Conservation (phyloP, 805 yeast genomes). For the Pichia nakasei region DNA sequence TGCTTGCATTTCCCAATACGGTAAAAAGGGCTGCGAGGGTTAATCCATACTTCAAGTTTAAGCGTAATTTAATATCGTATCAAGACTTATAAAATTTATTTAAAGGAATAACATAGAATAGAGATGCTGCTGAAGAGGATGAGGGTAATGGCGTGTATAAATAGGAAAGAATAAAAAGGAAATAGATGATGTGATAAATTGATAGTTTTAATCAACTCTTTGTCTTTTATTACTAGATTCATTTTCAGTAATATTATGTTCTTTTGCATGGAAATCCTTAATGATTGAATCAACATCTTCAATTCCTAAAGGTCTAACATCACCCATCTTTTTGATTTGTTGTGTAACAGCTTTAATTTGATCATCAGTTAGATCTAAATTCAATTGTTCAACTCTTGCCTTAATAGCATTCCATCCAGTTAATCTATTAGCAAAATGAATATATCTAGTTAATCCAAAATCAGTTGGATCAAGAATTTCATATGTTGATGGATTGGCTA, state of each 20-base stretch:
- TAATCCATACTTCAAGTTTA: too few species aligned
- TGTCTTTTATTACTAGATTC: constrained; percentile 14
- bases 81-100: too few species aligned
- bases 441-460: constrained; percentile 53
- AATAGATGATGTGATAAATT: not conserved
- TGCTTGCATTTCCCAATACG: not conserved
- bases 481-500: constrained; percentile 56
- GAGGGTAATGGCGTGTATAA: not conserved
- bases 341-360: constrained; percentile 48
- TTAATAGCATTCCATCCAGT: constrained; percentile 60
- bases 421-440: constrained; percentile 51
- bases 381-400: constrained; percentile 52
- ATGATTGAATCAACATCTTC: constrained; percentile 56
- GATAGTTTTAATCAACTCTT: constrained; percentile 9
- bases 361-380: constrained; percentile 45
- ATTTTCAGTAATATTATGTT: not conserved
- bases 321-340: constrained; percentile 50
- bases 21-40: not conserved
- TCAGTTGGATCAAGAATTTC: constrained; percentile 51
- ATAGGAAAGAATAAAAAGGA: not conserved
- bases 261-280: constrained; percentile 39
- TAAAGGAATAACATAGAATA: too few species aligned
- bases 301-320: constrained; percentile 48
- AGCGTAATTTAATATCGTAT: too few species aligned
- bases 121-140: not conserved